Evolutionary conservation across 129 eudicot genomes (phyloP).

Genomic region (Pittosporum tobira): DNA sequence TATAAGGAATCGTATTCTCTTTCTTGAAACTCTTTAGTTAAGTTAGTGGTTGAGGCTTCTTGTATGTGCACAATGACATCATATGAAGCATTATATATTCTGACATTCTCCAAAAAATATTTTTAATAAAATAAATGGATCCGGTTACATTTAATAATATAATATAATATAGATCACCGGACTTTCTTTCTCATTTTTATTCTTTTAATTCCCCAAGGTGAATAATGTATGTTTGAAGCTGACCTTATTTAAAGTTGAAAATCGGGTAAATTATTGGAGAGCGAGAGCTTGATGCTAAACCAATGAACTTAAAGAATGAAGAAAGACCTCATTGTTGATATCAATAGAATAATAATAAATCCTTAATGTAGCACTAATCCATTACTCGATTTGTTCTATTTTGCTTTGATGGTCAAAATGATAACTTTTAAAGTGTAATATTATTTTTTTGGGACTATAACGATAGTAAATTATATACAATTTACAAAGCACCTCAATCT

Average conservation of each 20-base stretch:
- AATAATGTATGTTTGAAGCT: background rate
- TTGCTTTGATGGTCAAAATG: too few relatives aligned
- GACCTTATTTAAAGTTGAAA: too few relatives aligned
- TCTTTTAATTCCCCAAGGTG: background rate
- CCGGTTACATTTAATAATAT: background rate
- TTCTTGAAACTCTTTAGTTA: too few relatives aligned
- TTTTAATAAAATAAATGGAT: background rate
- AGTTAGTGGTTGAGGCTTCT: background rate
- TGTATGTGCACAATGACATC: background rate
- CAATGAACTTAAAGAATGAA: background rate
- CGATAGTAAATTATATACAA: too few relatives aligned
- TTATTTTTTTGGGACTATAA: too few relatives aligned
- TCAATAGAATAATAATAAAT: background rate
- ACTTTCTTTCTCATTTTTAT: background rate
- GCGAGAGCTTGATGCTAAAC: background rate
- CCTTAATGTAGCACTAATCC: background rate
- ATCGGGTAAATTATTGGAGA: background rate
- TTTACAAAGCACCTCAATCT: too few relatives aligned
- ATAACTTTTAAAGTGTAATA: too few relatives aligned
- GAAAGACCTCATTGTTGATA: background rate
- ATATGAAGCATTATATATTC: background rate
- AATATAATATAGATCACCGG: too few relatives aligned
- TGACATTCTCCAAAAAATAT: background rate
- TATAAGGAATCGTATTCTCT: background rate
- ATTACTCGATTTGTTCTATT: too few relatives aligned